Evolutionary conservation across 345 rosid species (phyloP), one percentile per base, ranked within the genome.

Genomic region (Lepidium sativum): DNA sequence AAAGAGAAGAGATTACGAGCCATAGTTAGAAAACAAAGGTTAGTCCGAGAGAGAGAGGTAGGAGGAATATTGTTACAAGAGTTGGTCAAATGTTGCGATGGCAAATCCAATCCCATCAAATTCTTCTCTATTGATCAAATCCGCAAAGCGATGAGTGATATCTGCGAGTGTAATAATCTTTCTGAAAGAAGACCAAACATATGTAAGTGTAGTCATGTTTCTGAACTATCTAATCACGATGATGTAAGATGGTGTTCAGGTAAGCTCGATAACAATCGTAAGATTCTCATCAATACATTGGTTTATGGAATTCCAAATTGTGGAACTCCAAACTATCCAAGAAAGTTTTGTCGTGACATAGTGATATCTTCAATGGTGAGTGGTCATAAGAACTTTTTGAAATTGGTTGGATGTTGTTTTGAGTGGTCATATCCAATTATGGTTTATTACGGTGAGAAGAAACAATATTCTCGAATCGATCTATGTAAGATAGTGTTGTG

Each of bases 361-460:
- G 67, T 55, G 2, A 62, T 48, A n/a, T 62, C 67, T 18, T 62
- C 67, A 3, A 47, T 62, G 55, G 56, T 62, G 14, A 48, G 56
- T 14, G 56, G 45, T 48, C 67, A 62, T 35, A 62, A 63, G 11
- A 63, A 63, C 6, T 63, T 63, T 25, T 45, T 62, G 67, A 63
- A 37, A 9, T 23, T 63, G 12, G 15, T 48, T 8, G 67, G 56
- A 39, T 48, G 56, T 37, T 62, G 56, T 37, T 23, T 63, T 2
- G 67, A 62, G 56, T 62, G 35, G 48, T 23, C 35, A 7, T 35
- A 21, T 48, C 56, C 56, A 23, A 15, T 62, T 7, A 21, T 62
- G 25, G 67, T 63, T 48, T 63, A 63, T 11, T 10, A 63, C 9
- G 56, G 55, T 62, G 56, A 8, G 23, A 25, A 63, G 56, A 48